A percentile compares a stretch with the other conserved stretches of the same genome.
phyloP scores from a whole-genome alignment of 176 grass and related monocot genomes.

The Pontederia crassipes region DNA sequence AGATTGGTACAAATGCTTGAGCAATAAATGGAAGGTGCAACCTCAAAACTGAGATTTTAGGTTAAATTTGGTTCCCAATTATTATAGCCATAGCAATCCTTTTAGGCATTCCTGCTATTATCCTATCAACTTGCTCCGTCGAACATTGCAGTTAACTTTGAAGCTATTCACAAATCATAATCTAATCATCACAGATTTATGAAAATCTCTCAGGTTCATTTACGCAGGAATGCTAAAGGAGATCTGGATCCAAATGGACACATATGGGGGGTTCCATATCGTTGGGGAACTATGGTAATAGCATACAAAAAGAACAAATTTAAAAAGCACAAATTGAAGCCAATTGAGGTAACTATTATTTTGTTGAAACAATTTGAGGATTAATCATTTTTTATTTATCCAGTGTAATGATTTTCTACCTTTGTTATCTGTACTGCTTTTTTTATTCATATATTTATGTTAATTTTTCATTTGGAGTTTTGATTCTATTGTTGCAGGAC shows the following conservation, averaged over 20 bases:
- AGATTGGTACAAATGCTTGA: constrained; percentile 61
- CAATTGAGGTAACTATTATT: constrained; percentile 54
- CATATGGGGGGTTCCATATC: constrained; percentile 71
- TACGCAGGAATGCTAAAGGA: constrained; percentile 86
- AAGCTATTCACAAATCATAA: neutral
- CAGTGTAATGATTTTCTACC: neutral
- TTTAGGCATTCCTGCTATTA: constrained; percentile 3
- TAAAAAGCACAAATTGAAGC: constrained; percentile 60
- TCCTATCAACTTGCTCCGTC: neutral
- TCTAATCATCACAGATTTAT: constrained; percentile 31
- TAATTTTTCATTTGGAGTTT: neutral
- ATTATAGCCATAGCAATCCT: neutral
- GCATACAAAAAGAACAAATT: constrained; percentile 96
- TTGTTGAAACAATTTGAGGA: neutral
- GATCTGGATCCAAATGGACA: constrained; percentile 67
- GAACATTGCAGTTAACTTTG: neutral
- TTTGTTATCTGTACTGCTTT: neutral
- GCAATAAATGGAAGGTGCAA: constrained; percentile 85
- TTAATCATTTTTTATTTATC: neutral
- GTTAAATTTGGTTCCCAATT: too few species aligned
- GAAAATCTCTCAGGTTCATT: constrained; percentile 76
- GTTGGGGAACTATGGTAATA: constrained; percentile 83
- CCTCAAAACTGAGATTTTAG: neutral
- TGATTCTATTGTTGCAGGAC: constrained; percentile 37
- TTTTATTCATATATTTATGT: neutral